Percentiles rank a stretch among this genome's conserved stretches.
These are phyloP conservation scores for Vigna unguiculata DNA, from an alignment of 306 rosid genomes.

Conservation along the genomic window DNA sequence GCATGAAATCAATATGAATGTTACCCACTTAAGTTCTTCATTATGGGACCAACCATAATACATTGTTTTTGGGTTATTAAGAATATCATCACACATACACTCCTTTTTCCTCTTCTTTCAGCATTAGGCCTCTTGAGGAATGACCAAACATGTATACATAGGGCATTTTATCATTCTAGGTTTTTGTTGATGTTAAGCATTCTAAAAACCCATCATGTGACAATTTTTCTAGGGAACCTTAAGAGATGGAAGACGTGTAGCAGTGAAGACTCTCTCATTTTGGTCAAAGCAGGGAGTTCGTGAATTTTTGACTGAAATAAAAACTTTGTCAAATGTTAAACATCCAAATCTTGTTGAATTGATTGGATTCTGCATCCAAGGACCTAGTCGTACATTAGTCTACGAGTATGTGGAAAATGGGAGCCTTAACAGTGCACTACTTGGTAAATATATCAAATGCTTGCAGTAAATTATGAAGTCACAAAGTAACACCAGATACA, in stretches of 20 bases:
- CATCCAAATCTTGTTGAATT: conserved; percentile 92
- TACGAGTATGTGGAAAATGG: conserved; percentile 86
- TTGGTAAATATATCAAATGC: conserved; percentile 57
- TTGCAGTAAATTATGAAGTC: conserved; percentile 29
- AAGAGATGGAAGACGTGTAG: conserved; percentile 65
- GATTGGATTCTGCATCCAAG: conserved; percentile 86
- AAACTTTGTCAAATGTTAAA: conserved; percentile 74
- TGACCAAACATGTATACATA: neutral
- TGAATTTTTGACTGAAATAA: conserved; percentile 84
- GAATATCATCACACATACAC: neutral
- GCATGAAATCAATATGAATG: conserved; percentile 13
- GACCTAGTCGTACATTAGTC: conserved; percentile 73
- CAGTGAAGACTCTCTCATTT: conserved; percentile 89
- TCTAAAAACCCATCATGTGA: conserved; percentile 21
- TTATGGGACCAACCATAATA: neutral
- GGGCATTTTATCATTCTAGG: conserved; percentile 11
- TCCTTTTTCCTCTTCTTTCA: neutral
- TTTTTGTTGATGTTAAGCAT: conserved; percentile 15
- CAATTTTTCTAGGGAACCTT: conserved; percentile 75
- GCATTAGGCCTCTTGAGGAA: neutral
- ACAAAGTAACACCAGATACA: conserved; percentile 15
- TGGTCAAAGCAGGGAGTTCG: conserved; percentile 89
- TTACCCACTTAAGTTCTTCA: conserved; percentile 18
- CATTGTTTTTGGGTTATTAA: neutral
- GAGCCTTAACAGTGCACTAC: conserved; percentile 74